phyloP scores from a whole-genome alignment of 495 filamentous ascomycete genomes.

The Margaritispora aquatica region DNA sequence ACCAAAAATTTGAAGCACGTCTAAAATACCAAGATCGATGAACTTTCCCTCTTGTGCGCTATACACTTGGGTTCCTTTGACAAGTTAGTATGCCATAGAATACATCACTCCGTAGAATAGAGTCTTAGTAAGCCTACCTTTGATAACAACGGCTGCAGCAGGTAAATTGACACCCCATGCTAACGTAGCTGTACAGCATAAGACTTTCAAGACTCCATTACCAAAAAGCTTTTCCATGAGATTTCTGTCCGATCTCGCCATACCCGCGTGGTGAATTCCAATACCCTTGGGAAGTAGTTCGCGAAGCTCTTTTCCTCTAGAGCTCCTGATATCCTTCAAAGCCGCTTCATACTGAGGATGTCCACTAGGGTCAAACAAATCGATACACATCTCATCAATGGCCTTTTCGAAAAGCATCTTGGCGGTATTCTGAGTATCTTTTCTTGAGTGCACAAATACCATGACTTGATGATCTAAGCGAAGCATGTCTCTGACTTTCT shows the following conservation, averaged over 20 bases:
- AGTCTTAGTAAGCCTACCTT: constrained; percentile 29
- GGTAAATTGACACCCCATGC: constrained; percentile 99
- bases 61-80: constrained; percentile 82
- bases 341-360: constrained; percentile 68
- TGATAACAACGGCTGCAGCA: constrained; percentile 94
- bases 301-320: constrained; percentile 75
- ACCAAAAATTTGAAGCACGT: constrained; percentile 98
- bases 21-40: constrained; percentile 91
- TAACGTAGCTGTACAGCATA: constrained; percentile 96
- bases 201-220: constrained; percentile 84
- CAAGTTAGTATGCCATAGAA: background rate
- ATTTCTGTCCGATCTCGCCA: constrained; percentile 89
- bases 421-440: constrained; percentile 86
- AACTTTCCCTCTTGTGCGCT: constrained; percentile 95
- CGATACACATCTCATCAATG: constrained; percentile 63
- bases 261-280: constrained; percentile 93
- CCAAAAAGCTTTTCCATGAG: constrained; percentile 86
- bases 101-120: background rate
- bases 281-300: constrained; percentile 86
- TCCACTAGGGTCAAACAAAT: constrained; percentile 73
- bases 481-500: constrained; percentile 94
- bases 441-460: constrained; percentile 97
- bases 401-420: constrained; percentile 83
- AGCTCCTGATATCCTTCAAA: constrained; percentile 72
- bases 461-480: constrained; percentile 87